These are phyloP conservation scores for Claviceps sorghi DNA, from an alignment of 2,329 filamentous ascomycete species.

Conservation along the genomic window DNA sequence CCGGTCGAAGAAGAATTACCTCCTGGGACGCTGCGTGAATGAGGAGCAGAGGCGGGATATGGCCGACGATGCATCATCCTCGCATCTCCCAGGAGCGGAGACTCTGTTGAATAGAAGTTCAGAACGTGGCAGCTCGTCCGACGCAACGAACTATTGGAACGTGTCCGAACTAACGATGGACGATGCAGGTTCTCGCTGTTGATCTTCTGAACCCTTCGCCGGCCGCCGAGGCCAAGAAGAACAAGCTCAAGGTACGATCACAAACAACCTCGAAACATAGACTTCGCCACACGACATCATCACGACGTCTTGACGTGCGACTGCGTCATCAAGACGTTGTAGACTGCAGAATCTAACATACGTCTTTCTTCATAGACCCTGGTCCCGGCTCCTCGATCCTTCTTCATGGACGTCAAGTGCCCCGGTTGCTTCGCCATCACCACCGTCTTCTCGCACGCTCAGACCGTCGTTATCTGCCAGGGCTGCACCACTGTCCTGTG, in stretches of 20 bases:
- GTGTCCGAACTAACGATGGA: constrained; percentile 31
- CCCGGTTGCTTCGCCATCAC: constrained; percentile 99
- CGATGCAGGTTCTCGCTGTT: constrained; percentile 89
- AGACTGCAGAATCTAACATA: neutral
- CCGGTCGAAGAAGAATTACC: constrained; percentile 8
- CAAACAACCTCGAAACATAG: constrained; percentile 4
- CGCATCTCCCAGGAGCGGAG: constrained; percentile 4
- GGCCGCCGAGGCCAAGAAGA: constrained; percentile 97
- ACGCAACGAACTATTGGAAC: neutral
- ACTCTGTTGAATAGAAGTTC: constrained; percentile 8
- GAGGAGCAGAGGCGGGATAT: neutral
- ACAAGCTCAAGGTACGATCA: constrained; percentile 93
- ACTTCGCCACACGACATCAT: constrained; percentile 6
- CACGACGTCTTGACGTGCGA: constrained; percentile 4
- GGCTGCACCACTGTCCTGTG: constrained; percentile 99
- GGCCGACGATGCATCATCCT: constrained; percentile 9
- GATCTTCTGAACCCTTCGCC: constrained; percentile 98
- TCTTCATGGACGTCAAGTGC: constrained; percentile 99
- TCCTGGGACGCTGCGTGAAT: constrained; percentile 8
- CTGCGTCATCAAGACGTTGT: neutral
- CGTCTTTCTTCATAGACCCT: constrained; percentile 50
- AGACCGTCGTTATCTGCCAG: constrained; percentile 99
- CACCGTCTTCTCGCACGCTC: constrained; percentile 99
- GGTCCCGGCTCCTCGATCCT: constrained; percentile 90
- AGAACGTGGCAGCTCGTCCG: neutral